Evolutionary conservation across 352 stramenopile species (phyloP).

Genomic region (Globisporangium cederbergense): DNA sequence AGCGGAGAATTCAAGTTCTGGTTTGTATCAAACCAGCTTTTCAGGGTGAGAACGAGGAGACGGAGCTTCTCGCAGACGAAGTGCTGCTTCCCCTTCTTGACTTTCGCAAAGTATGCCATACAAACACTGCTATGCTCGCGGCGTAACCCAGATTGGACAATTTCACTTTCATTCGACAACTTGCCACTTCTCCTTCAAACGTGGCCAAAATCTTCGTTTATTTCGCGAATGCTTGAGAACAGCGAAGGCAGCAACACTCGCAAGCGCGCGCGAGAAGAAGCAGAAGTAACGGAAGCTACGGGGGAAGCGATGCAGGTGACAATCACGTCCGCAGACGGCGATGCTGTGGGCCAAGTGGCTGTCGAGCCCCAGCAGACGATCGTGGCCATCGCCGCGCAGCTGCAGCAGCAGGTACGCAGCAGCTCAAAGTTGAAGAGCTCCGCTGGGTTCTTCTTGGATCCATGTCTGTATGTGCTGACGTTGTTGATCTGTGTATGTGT

Average conservation of each 20-base stretch:
- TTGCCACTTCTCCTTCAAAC: background rate
- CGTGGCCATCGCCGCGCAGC: constrained; percentile 30
- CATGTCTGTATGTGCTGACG: background rate
- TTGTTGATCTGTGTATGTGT: constrained; percentile 6
- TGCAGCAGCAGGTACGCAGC: constrained; percentile 53
- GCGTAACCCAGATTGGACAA: too few relatives aligned
- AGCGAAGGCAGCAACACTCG: constrained; percentile 1
- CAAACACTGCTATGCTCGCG: too few relatives aligned
- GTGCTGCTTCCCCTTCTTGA: too few relatives aligned
- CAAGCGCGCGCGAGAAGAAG: constrained; percentile 11
- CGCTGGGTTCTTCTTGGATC: background rate
- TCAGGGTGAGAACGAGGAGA: too few relatives aligned
- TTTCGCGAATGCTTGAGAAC: constrained; percentile 11
- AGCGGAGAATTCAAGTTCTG: too few relatives aligned
- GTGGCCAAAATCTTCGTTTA: background rate
- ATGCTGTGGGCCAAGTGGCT: constrained; percentile 46
- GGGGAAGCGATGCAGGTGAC: constrained; percentile 52
- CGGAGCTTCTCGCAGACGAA: too few relatives aligned
- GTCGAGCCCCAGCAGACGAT: constrained; percentile 50
- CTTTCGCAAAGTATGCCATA: too few relatives aligned
- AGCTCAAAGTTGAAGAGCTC: background rate
- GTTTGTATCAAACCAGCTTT: too few relatives aligned
- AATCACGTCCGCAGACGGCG: constrained; percentile 61
- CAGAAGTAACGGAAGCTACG: background rate
- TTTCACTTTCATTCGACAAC: background rate